Base-by-base conservation (phyloP, 345 rosid genomes). In the Hibiscus trionum region DNA sequence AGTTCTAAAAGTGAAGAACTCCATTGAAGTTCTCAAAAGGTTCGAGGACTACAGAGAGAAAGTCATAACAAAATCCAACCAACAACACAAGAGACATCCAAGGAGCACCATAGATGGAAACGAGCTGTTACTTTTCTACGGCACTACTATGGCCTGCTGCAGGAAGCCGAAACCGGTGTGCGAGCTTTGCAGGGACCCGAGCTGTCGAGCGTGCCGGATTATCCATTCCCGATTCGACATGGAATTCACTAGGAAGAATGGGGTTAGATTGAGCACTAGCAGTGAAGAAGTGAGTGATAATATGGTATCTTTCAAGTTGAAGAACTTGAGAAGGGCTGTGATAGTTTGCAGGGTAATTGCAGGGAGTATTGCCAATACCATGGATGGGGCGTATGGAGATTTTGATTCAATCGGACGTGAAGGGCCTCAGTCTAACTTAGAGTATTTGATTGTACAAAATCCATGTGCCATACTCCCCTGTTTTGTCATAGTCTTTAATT, bases 21-120 rank as follows among this genome's bases (percentile, higher is more conserved):
- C 80, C 0, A 61, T 77, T 31, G 80, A 82, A 44, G 65, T 75
- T 21, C 75, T 80, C 12, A 72, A 75, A 44, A 80, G 80, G 71
- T 85, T 81, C 55, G 88, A 85, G 73, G 81, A 75, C 46, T 75
- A 84, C 68, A 77, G 86, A 50, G 86, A 80, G 60, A 71, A 55
- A 62, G 83, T 84, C 16, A 85, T 83, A 73, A 77, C 50, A 65
- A 78, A 42, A 66, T 79, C 87, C 1, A 47, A 71, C 29, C 33
- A 24, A 58, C 61, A 57, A 57, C 61, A 3, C 29, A 9, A 24
- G 29, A 21, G 61, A 66, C 79, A 85, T 72, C 87, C 86, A 14
- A 71, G 87, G 72, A 81, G 82, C 80, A 47, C 58, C 5, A 88
- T 82, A 0, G 93, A 85, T 69, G 88, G 90, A 10, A 84, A 87